phyloP scores from a whole-genome alignment of 352 stramenopile genomes.

The Globisporangium barbulae region DNA sequence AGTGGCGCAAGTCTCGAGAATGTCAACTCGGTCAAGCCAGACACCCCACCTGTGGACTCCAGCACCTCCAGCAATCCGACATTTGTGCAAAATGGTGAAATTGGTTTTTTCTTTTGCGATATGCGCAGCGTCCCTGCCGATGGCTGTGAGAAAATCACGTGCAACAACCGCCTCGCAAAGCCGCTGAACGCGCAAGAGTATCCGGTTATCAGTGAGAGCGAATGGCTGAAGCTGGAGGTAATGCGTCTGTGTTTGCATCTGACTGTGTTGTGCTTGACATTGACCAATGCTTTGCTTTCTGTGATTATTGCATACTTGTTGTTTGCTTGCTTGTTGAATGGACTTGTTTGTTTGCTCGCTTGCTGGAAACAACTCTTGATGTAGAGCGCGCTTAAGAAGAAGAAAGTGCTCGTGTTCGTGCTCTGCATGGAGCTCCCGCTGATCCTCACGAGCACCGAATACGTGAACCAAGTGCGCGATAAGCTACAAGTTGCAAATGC shows the following conservation, averaged over 20 bases:
- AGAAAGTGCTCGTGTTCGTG: constrained; percentile 53
- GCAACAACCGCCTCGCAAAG: constrained; percentile 50
- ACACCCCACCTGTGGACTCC: not conserved
- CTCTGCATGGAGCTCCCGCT: constrained; percentile 67
- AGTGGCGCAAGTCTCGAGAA: not conserved
- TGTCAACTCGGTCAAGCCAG: no score
- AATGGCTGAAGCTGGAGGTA: constrained; percentile 72
- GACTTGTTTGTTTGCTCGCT: not conserved
- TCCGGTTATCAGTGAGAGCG: constrained; percentile 54
- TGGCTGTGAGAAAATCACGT: constrained; percentile 58
- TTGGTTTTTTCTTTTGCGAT: constrained; percentile 70
- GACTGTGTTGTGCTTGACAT: not conserved
- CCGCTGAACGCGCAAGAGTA: constrained; percentile 48
- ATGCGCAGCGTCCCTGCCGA: constrained; percentile 28
- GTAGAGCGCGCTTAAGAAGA: constrained; percentile 62
- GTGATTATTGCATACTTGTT: constrained; percentile 6
- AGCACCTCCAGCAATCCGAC: not conserved
- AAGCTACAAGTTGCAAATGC: constrained; percentile 4
- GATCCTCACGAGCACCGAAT: constrained; percentile 46
- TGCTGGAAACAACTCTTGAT: not conserved
- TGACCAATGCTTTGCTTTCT: not conserved
- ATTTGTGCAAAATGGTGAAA: constrained; percentile 40
- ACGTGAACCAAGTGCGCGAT: constrained; percentile 48
- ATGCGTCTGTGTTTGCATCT: not conserved
- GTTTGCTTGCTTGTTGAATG: constrained; percentile 7